These are phyloP conservation scores for Penicillium rolfsii DNA, from an alignment of 2,329 filamentous ascomycete genomes.

Conservation along the genomic window DNA sequence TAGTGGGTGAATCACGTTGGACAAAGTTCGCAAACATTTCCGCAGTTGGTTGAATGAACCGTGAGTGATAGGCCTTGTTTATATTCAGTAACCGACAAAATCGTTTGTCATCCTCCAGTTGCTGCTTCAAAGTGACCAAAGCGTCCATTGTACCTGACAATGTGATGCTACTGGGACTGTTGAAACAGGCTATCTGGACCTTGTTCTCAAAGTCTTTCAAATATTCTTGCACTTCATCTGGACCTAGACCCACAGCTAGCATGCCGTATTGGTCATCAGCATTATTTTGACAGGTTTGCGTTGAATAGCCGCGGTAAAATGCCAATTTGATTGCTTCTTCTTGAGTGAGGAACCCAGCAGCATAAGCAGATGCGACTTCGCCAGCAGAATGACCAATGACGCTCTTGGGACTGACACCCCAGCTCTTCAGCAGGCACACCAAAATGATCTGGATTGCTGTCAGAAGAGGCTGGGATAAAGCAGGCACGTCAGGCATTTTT, in stretches of 20 bases:
- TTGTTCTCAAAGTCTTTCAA: not conserved
- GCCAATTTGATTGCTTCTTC: slow-evolving; percentile 22
- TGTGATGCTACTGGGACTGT: not conserved
- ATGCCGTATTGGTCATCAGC: not conserved
- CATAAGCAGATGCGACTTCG: slow-evolving; percentile 39
- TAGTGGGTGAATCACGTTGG: no score
- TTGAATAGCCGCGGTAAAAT: slow-evolving; percentile 29
- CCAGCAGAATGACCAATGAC: slow-evolving; percentile 37
- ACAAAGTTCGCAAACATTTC: not conserved
- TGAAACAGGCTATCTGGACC: not conserved
- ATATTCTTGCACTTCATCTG: not conserved
- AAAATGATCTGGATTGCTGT: slow-evolving; percentile 36
- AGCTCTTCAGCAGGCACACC: slow-evolving; percentile 28
- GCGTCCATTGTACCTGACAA: not conserved
- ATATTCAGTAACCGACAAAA: not conserved
- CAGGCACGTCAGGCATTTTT: slow-evolving; percentile 9
- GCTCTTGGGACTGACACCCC: slow-evolving; percentile 23
- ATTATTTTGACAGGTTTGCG: not conserved
- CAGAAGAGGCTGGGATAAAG: slow-evolving; percentile 33
- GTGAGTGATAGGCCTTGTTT: not conserved
- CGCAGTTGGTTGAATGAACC: not conserved
- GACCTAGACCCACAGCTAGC: not conserved
- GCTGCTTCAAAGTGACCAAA: not conserved
- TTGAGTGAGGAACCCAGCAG: slow-evolving; percentile 16
- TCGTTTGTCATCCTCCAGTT: not conserved